Evolutionary conservation across 768 basidiomycete species (phyloP).

Genomic region (Pisolithus albus): DNA sequence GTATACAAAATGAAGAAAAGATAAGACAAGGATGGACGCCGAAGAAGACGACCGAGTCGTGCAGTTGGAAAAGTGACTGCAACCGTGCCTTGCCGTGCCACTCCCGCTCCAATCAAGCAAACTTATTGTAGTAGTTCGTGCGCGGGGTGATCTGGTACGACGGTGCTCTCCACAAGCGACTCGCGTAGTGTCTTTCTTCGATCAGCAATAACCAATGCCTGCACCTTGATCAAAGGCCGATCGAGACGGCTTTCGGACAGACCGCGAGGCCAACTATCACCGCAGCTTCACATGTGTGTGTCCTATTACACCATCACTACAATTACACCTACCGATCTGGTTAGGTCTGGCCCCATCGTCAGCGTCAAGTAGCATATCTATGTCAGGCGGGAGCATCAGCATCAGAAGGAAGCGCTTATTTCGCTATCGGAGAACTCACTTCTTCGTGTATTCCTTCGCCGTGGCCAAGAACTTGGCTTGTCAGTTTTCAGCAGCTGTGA

Average conservation of each 20-base stretch:
- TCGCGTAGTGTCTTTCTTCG: background rate
- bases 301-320: slow-evolving; percentile 8
- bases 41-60: background rate
- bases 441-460: slow-evolving; percentile 84
- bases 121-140: too few relatives aligned
- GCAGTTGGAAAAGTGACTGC: too few relatives aligned
- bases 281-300: too few relatives aligned
- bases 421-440: slow-evolving; percentile 36
- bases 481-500: slow-evolving; percentile 70
- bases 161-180: background rate
- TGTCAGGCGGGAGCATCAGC: background rate
- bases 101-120: too few relatives aligned
- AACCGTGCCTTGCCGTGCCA: too few relatives aligned
- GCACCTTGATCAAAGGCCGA: background rate
- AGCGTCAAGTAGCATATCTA: slow-evolving; percentile 18
- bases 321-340: background rate
- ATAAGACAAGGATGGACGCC: background rate
- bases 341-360: background rate
- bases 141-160: too few relatives aligned
- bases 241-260: background rate
- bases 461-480: slow-evolving; percentile 61
- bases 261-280: background rate
- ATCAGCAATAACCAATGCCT: background rate
- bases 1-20: background rate
- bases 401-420: slow-evolving; percentile 3